A percentile compares a stretch with the other conserved stretches of the same genome.
Conservation (phyloP, 192 early-diverging fungal species). For the Oehlia diaphana region DNA sequence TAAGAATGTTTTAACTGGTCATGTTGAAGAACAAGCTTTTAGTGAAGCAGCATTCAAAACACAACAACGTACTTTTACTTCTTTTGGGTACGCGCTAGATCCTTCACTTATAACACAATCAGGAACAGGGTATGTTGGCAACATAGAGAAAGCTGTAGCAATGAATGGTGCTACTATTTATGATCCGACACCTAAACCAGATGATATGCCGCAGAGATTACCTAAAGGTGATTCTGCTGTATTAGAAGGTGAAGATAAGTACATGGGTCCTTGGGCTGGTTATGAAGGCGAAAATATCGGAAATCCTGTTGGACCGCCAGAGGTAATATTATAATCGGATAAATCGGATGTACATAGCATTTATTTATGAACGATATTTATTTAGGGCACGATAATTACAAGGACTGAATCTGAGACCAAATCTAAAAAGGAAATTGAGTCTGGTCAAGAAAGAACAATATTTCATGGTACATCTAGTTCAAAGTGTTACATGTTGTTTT, state of each 20-base stretch:
- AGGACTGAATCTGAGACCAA: conserved; percentile 29
- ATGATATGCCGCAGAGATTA: conserved; percentile 53
- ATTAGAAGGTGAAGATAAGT: conserved; percentile 74
- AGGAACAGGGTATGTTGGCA: conserved; percentile 65
- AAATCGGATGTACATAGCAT: not conserved
- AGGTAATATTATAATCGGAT: conserved; percentile 35
- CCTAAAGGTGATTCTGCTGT: conserved; percentile 73
- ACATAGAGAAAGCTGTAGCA: conserved; percentile 52
- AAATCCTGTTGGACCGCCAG: conserved; percentile 52
- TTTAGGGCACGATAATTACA: conserved; percentile 42
- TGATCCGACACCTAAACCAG: conserved; percentile 43
- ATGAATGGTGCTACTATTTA: conserved; percentile 57
- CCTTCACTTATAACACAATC: conserved; percentile 56
- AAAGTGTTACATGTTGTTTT: not conserved
- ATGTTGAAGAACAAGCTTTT: conserved; percentile 74
- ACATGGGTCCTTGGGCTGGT: conserved; percentile 93
- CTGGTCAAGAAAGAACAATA: conserved; percentile 71
- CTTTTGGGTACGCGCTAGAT: conserved; percentile 80
- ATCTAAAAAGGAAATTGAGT: conserved; percentile 37
- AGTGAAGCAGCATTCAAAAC: conserved; percentile 73
- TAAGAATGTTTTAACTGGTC: conserved; percentile 68
- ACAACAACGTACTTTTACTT: conserved; percentile 82
- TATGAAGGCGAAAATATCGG: conserved; percentile 83
- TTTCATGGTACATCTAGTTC: conserved; percentile 70
- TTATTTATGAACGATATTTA: not conserved